Percentiles rank a stretch among this genome's conserved stretches.
Conservation (phyloP, 345 rosid species). For the Rhodomyrtus tomentosa region DNA sequence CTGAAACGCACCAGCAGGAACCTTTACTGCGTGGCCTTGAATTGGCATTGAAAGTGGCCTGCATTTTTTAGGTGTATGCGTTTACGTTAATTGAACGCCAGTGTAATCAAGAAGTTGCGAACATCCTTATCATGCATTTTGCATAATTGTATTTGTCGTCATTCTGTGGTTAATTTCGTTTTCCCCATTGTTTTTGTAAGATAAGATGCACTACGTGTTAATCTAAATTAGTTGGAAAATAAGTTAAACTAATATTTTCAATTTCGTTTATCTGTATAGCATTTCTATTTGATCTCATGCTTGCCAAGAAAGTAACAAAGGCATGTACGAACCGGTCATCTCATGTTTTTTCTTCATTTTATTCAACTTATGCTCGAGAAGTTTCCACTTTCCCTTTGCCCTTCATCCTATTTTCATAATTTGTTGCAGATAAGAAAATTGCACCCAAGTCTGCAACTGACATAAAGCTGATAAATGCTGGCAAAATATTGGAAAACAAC, state of each 20-base stretch:
- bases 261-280: background rate
- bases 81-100: background rate
- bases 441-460: conserved; percentile 74
- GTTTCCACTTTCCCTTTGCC: background rate
- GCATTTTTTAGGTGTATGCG: background rate
- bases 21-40: background rate
- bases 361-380: background rate
- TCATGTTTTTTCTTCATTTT: background rate
- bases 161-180: background rate
- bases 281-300: background rate
- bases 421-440: conserved; percentile 50
- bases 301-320: background rate
- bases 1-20: background rate
- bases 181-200: background rate
- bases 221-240: background rate
- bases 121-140: background rate
- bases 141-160: background rate
- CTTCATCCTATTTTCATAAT: background rate
- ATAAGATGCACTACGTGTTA: background rate
- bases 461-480: conserved; percentile 83
- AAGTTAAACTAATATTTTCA: background rate
- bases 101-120: background rate
- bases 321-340: background rate
- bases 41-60: background rate
- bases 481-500: conserved; percentile 74